Evolutionary conservation across 202 grass and related monocot species (phyloP).

Genomic region (Panicum hallii): DNA sequence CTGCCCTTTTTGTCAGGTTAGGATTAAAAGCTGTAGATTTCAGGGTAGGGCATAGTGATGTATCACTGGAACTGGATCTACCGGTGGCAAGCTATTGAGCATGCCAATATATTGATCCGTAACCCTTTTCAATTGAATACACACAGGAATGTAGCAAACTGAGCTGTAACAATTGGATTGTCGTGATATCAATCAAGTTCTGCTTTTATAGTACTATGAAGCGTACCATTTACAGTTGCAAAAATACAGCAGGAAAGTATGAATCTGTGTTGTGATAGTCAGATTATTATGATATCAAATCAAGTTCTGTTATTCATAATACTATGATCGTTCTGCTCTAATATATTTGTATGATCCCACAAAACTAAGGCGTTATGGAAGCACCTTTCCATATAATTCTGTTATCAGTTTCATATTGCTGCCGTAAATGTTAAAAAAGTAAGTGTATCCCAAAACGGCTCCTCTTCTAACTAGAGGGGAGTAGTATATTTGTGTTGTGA

Average conservation of each 20-base stretch:
- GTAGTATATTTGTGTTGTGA: not conserved
- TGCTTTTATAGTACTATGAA: not conserved
- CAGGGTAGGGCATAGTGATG: not conserved
- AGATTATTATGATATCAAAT: not conserved
- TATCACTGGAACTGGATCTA: slow-evolving; percentile 4
- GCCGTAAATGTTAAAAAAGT: not conserved
- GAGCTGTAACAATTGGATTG: not conserved
- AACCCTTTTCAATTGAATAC: not conserved
- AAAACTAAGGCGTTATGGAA: not conserved
- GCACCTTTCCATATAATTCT: not conserved
- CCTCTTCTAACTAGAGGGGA: not conserved
- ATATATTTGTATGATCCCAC: not conserved
- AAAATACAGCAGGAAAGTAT: not conserved
- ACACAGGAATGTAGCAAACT: not conserved
- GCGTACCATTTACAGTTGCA: not conserved
- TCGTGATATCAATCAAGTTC: slow-evolving; percentile 18
- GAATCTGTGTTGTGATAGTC: not conserved
- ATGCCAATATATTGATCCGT: not conserved
- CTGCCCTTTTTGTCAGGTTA: not conserved
- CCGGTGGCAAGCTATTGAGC: not conserved
- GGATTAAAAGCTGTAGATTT: slow-evolving; percentile 27
- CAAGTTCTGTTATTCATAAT: not conserved
- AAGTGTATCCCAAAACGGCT: not conserved
- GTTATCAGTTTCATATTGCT: not conserved
- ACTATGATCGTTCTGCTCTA: not conserved